Conservation (phyloP, 495 filamentous ascomycete species). For the Chaetomium cochliodes region DNA sequence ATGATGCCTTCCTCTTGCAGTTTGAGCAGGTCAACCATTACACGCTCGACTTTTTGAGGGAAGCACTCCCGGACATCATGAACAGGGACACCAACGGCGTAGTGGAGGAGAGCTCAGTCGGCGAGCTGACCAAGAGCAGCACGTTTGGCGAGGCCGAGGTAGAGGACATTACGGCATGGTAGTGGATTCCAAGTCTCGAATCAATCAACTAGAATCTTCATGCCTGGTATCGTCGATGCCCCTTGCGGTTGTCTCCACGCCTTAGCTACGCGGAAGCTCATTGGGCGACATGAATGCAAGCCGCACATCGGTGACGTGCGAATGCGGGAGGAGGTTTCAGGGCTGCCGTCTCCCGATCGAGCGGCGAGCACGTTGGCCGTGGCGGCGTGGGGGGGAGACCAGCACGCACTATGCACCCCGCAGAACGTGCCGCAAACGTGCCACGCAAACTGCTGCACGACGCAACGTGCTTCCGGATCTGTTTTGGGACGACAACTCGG, state of each 20-base stretch:
- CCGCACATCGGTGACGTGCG: not conserved
- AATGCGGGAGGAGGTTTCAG: slow-evolving; percentile 4
- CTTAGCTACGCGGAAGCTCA: not conserved
- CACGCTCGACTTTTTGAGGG: slow-evolving; percentile 78
- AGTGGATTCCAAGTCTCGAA: slow-evolving; percentile 25
- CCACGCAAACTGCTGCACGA: not conserved
- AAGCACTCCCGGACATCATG: slow-evolving; percentile 87
- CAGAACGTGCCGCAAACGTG: slow-evolving; percentile 1
- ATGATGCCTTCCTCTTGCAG: slow-evolving; percentile 93
- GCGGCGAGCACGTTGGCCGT: slow-evolving; percentile 2
- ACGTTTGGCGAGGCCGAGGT: slow-evolving; percentile 95
- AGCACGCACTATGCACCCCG: not conserved
- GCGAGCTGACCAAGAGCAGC: slow-evolving; percentile 69
- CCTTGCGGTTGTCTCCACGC: not conserved
- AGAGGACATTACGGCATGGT: slow-evolving; percentile 97
- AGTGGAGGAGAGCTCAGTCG: slow-evolving; percentile 45
- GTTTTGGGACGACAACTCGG: not conserved
- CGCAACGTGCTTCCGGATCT: not conserved
- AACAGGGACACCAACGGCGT: slow-evolving; percentile 52
- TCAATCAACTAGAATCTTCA: not conserved
- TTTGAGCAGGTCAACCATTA: slow-evolving; percentile 95
- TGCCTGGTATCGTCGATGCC: not conserved
- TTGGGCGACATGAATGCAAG: not conserved
- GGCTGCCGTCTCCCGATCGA: not conserved
- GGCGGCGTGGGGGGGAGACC: slow-evolving; percentile 1